phyloP scores from a whole-genome alignment of 768 basidiomycete genomes.

The Boletus vermiculosoides region DNA sequence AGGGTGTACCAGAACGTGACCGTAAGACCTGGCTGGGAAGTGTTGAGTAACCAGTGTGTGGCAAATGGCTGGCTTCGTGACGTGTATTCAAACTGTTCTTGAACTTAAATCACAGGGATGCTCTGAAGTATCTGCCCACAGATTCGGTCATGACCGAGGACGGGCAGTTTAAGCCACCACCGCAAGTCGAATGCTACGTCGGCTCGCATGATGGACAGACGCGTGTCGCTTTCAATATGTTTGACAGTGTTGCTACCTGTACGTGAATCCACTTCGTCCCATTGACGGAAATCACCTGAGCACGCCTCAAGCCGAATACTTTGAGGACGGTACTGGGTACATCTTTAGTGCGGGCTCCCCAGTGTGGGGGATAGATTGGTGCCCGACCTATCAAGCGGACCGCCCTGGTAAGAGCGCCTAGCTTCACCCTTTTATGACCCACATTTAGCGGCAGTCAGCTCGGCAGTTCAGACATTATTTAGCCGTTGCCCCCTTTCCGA shows the following conservation, averaged over 20 bases:
- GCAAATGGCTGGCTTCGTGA: slow-evolving; percentile 7
- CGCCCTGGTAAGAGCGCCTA: slow-evolving; percentile 43
- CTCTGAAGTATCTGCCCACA: slow-evolving; percentile 57
- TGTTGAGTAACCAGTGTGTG: slow-evolving; percentile 51
- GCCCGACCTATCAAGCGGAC: slow-evolving; percentile 68
- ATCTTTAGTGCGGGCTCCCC: slow-evolving; percentile 87
- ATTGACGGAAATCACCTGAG: neutral
- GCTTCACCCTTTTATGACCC: neutral
- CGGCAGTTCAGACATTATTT: slow-evolving; percentile 71
- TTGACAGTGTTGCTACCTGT: slow-evolving; percentile 62
- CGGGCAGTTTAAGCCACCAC: slow-evolving; percentile 49
- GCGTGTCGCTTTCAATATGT: slow-evolving; percentile 47
- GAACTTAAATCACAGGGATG: slow-evolving; percentile 43
- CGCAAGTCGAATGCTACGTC: slow-evolving; percentile 59
- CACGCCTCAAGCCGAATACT: slow-evolving; percentile 51
- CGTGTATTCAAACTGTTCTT: slow-evolving; percentile 4
- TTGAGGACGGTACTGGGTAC: slow-evolving; percentile 58
- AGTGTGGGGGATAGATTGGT: slow-evolving; percentile 94
- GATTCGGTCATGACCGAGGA: slow-evolving; percentile 50
- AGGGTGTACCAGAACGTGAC: slow-evolving; percentile 50
- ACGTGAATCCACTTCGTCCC: slow-evolving; percentile 38
- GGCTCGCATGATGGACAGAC: slow-evolving; percentile 61
- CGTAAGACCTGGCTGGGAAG: slow-evolving; percentile 45
- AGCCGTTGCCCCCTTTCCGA: slow-evolving; percentile 75
- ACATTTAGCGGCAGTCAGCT: slow-evolving; percentile 35